phyloP scores from a whole-genome alignment of 306 rosid species.

The Oemleria cerasiformis region DNA sequence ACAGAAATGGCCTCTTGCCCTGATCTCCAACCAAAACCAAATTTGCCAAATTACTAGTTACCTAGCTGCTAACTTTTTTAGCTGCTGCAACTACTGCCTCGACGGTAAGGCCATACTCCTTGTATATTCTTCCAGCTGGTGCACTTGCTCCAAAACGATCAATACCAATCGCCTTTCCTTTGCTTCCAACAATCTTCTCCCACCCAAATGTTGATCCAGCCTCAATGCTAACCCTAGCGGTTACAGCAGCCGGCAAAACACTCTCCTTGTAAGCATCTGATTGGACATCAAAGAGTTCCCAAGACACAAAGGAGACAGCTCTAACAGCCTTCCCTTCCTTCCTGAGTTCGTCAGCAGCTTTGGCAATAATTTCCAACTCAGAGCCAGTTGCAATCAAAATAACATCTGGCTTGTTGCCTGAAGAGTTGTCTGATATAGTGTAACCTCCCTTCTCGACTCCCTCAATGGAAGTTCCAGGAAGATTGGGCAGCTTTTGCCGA shows the following conservation, averaged over 20 bases:
- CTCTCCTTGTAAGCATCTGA: slow-evolving; percentile 92
- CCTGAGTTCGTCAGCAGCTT: slow-evolving; percentile 87
- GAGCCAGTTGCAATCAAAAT: slow-evolving; percentile 94
- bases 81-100: slow-evolving; percentile 98
- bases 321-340: slow-evolving; percentile 92
- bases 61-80: slow-evolving; percentile 39
- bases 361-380: slow-evolving; percentile 84
- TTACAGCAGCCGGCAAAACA: slow-evolving; percentile 75
- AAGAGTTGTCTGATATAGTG: slow-evolving; percentile 75
- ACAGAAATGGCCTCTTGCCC: slow-evolving; percentile 25
- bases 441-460: slow-evolving; percentile 97
- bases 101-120: slow-evolving; percentile 80
- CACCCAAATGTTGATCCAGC: slow-evolving; percentile 98
- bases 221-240: slow-evolving; percentile 98
- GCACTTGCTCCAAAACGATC: slow-evolving; percentile 97
- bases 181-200: slow-evolving; percentile 73
- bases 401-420: slow-evolving; percentile 92
- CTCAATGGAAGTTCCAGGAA: slow-evolving; percentile 77
- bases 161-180: slow-evolving; percentile 88
- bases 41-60: slow-evolving; percentile 10
- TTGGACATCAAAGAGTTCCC: slow-evolving; percentile 94
- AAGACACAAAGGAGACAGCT: slow-evolving; percentile 80
- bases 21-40: slow-evolving; percentile 33
- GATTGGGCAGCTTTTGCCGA: slow-evolving; percentile 79
- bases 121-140: slow-evolving; percentile 85